phyloP scores from a whole-genome alignment of 1,284 basidiomycete genomes.

The Austroboletus novae-zelandiae region DNA sequence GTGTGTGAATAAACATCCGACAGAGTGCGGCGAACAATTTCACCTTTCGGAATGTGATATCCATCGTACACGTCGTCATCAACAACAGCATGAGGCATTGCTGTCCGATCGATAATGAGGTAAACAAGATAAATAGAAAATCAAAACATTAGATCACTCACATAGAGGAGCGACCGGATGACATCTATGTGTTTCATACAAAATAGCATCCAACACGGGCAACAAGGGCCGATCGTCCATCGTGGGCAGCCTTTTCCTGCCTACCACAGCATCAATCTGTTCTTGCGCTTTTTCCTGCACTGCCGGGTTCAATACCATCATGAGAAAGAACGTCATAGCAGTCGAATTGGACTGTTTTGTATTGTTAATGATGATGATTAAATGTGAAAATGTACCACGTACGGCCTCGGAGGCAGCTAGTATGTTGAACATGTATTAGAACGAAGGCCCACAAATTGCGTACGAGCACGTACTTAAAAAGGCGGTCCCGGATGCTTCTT shows the following conservation, averaged over 20 bases:
- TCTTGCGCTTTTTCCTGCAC: conserved; percentile 28
- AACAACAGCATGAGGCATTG: conserved; percentile 1
- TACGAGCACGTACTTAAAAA: conserved; percentile 1
- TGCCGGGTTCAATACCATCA: conserved; percentile 31
- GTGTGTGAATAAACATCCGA: neutral
- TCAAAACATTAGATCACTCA: neutral
- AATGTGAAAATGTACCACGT: neutral
- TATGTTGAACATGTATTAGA: neutral
- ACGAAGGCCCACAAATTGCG: neutral
- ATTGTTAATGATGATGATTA: too few species aligned
- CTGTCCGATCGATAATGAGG: neutral
- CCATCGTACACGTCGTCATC: conserved; percentile 5
- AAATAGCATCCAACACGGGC: conserved; percentile 30
- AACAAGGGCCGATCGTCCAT: conserved; percentile 28
- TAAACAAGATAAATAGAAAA: neutral
- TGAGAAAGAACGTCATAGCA: conserved; percentile 29
- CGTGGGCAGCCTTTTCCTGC: conserved; percentile 26
- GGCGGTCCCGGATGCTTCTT: conserved; percentile 1
- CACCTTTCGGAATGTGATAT: conserved; percentile 5
- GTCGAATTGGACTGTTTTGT: neutral
- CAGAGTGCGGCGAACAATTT: neutral
- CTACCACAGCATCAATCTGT: conserved; percentile 34
- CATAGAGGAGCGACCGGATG: conserved; percentile 5
- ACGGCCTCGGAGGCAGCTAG: conserved; percentile 14
- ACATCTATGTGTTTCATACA: conserved; percentile 24